Base-by-base conservation (phyloP, 2,329 filamentous ascomycete species). In the Camptophora hylomeconis region DNA sequence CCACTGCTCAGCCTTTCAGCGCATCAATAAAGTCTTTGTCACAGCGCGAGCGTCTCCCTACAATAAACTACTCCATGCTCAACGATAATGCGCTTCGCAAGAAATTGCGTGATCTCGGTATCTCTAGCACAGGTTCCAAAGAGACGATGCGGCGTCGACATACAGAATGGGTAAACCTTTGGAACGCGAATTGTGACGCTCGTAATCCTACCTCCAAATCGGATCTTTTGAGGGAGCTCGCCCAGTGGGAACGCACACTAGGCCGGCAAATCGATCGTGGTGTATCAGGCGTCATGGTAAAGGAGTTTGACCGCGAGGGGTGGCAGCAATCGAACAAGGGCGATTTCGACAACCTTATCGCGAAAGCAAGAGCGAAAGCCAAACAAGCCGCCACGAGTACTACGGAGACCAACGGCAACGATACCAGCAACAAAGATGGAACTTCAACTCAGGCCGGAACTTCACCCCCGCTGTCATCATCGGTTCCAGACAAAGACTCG, bases 121-220 rank as follows among this genome's bases (percentile, higher is more conserved):
- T 95, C 32, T 76, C 82, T 0, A 68, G 65, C 7, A 63, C 59
- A 35, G 89, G 89, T 1, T 54, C 66, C 1, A 77, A 77, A 24
- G 59, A 66, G 24, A 62, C 86, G 2, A 61, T 95, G 30, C 78
- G 87, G 49, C 70, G 67, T 40, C 71, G 92, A 11, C 86, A 95
- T 47, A 81, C 72, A 14, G 89, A 98, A 53, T 98, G 86, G 86
- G 67, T 89, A 28, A 94, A 89, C 20, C 58, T 98, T 11, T 94
- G 83, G 79, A 98, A 98, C 52, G 81, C 92, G 7, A 98, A 98
- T 50, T 93, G 84, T 55, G 89, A 98, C 53, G 79, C 86, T 2
- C 69, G 69, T 19, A 61, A 62, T 2, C 83, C 83, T 0, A 80
- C 78, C 48, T 63, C 64, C 7, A 82, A 80, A 39, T 48, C 57